These are phyloP conservation scores for Chloris gayana DNA, from an alignment of 176 grass and related monocot species.

Conservation along the genomic window DNA sequence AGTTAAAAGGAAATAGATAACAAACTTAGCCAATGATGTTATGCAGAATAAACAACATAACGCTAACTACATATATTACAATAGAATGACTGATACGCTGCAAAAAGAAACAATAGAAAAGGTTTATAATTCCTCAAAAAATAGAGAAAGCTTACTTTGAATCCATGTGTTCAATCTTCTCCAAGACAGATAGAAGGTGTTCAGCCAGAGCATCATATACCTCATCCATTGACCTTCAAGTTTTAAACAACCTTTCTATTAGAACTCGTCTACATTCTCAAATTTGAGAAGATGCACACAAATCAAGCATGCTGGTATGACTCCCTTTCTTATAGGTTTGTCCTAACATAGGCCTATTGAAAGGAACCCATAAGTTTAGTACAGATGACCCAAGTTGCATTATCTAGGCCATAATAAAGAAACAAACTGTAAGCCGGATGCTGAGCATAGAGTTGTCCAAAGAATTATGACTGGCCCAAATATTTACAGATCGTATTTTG, in stretches of 20 bases:
- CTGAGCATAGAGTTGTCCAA: too few species aligned
- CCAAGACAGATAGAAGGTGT: slow-evolving; percentile 64
- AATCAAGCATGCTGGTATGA: slow-evolving; percentile 3
- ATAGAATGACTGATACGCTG: background rate
- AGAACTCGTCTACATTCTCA: slow-evolving; percentile 13
- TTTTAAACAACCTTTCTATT: slow-evolving; percentile 14
- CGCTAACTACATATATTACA: background rate
- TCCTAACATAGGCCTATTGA: background rate
- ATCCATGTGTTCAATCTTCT: slow-evolving; percentile 49
- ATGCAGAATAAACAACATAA: background rate
- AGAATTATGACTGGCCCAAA: too few species aligned
- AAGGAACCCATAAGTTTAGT: background rate
- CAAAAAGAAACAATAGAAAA: slow-evolving; percentile 9
- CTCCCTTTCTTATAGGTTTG: background rate
- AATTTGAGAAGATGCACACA: background rate
- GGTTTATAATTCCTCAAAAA: too few species aligned
- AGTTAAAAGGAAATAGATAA: background rate
- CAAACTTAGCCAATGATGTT: background rate
- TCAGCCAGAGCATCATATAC: slow-evolving; percentile 77
- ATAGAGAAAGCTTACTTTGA: slow-evolving; percentile 66
- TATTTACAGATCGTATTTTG: background rate
- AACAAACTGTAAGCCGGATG: too few species aligned
- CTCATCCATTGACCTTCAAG: slow-evolving; percentile 80
- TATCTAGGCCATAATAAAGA: background rate
- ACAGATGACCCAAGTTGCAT: background rate